Conservation (phyloP, 129 eudicot species). For the Artemisia annua region DNA sequence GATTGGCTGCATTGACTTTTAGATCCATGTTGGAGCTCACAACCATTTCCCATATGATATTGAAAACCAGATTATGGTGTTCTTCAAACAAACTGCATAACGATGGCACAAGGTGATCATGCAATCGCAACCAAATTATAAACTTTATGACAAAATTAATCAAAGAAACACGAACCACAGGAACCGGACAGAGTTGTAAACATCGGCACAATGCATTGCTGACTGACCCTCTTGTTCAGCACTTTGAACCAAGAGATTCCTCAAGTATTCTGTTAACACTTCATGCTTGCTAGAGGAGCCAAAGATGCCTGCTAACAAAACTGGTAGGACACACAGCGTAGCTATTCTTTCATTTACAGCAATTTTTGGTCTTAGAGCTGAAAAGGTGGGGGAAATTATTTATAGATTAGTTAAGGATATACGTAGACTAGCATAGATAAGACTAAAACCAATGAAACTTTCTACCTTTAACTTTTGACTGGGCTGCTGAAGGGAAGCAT, state of each 20-base stretch:
- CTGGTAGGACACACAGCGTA: conserved; percentile 75
- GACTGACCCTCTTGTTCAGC: conserved; percentile 50
- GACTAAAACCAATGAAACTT: not conserved
- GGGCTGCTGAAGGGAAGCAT: conserved; percentile 58
- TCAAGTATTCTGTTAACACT: conserved; percentile 63
- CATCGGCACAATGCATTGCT: conserved; percentile 54
- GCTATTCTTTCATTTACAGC: conserved; percentile 70
- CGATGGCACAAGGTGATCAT: conserved; percentile 11
- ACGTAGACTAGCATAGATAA: not conserved
- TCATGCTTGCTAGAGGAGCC: conserved; percentile 81
- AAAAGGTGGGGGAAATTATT: conserved; percentile 2
- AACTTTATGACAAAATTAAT: conserved; percentile 4
- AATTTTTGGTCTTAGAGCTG: conserved; percentile 76
- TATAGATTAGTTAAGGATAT: conserved; percentile 7
- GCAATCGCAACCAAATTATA: conserved; percentile 13
- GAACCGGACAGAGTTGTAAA: conserved; percentile 82
- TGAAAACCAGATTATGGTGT: conserved; percentile 79
- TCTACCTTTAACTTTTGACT: conserved; percentile 69
- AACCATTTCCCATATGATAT: conserved; percentile 95
- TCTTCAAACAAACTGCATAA: conserved; percentile 76
- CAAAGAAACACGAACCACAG: conserved; percentile 58
- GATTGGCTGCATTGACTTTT: conserved; percentile 75
- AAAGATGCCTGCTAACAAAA: conserved; percentile 82
- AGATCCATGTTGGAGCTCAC: conserved; percentile 77
- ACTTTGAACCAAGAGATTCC: conserved; percentile 62